Base-by-base conservation (phyloP, 768 basidiomycete species). In the Phlebiopsis gigantea region DNA sequence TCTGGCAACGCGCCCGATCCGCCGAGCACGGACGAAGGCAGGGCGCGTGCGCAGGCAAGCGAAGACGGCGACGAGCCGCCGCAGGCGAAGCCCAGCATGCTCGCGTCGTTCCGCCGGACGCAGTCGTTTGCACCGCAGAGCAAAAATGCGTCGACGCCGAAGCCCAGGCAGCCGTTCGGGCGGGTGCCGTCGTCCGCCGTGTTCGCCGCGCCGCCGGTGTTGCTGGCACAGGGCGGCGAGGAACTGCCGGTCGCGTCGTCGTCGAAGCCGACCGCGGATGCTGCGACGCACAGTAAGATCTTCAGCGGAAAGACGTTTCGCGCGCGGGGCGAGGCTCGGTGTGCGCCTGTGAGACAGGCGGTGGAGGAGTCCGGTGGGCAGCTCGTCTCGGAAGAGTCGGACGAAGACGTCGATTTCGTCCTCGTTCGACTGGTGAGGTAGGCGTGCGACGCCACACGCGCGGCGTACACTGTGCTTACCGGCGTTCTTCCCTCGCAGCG, bases 401-500 rank as follows among this genome's bases (percentile, higher is more conserved):
- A 79, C n/a, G 66, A 78, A 8, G 74, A 75, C 17, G 80, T 80
- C 0, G 82, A 84, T 68, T 88, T 81, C 59, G 76, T 89, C 53
- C 69, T 92, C 55, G 87, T 91, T 14, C 74, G 90, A 57, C 71
- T 93, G 12, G 82, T 86, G 60, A 90, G 88, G 90, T 90, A 55
- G n/a, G n/a, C n/a, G n/a, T n/a, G n/a, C 9, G 73, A 53, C 15
- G 15, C 15, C 44, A 39, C 45, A 31, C 73, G 66, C 41, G 15
- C 6, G 21, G 14, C 53, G 42, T 41, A 9, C 10, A 4, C 39
- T n/a, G n/a, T n/a, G n/a, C n/a, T n/a, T n/a, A n/a, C n/a, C n/a
- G n/a, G n/a, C n/a, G n/a, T n/a, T n/a, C n/a, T n/a, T n/a, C n/a
- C n/a, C n/a, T n/a, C n/a, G n/a, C n/a, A 91, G 89, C 63, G 89